Base-by-base conservation (phyloP, 139 green algal species). In the Mesotaenium endlicherianum region DNA sequence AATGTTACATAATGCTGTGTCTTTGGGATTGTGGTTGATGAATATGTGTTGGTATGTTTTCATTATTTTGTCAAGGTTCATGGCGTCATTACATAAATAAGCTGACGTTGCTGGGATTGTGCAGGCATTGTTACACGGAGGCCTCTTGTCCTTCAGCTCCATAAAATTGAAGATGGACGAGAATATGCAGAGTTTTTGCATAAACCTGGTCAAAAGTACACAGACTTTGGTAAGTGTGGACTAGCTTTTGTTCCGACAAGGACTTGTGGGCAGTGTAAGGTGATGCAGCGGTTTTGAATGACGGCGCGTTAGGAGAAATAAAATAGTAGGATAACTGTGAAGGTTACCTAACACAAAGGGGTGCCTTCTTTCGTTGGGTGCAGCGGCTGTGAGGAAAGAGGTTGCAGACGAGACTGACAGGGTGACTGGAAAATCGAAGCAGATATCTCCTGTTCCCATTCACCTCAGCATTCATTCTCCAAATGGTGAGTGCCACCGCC, bases 151-250 rank as follows among this genome's bases (percentile, higher is more conserved):
- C 91, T 98, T 60, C 92, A 98, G 86, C 89, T 93, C 0, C 89
- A 94, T 2, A 93, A 97, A 53, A 82, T 86, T 0, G 90, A 94
- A 40, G 91, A 89, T 16, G 34, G 60, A n/a, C 31, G 20, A 47
- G 95, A 98, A 86, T 97, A 92, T 86, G 95, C 94, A 38, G 93
- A 97, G 83, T 98, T 98, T 87, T 86, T 92, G 59, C 95, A 98
- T 84, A 79, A 88, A 16, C 84, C 91, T 11, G 90, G 91, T 0
- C 86, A 94, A 57, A 95, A 95, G 81, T 93, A 93, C 39, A 84
- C 75, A 17, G 92, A 97, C 81, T 98, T 97, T 85, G 91, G 93
- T 97, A 45, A 85, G 92, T 43, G 40, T 42, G 60, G 4, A 17
- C 57, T 16, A 70, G n/a, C n/a, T n/a, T n/a, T n/a, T n/a, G n/a